Base-by-base conservation (phyloP, 257 asterid species). In the Penstemon barbatus region DNA sequence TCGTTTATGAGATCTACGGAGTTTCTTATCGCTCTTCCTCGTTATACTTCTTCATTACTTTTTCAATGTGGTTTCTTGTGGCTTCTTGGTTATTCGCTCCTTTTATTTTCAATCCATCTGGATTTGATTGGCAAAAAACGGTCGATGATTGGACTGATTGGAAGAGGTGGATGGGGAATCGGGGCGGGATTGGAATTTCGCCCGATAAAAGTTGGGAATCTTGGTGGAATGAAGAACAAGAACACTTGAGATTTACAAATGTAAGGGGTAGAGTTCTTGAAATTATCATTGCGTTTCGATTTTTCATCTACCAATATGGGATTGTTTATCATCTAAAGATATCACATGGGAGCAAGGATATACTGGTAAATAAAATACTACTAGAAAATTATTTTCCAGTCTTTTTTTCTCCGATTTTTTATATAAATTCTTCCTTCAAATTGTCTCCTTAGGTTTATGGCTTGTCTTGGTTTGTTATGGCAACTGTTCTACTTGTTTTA, bases 71-170 rank as follows among this genome's bases (percentile, higher is more conserved):
- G 97, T 94, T 91, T 83, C 86, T 94, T 4, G 96, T 89, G 2
- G 90, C 85, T 13, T 91, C 99, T 50, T 94, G 99, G 99, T 60
- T 94, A 70, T 94, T 91, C 79, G 99, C 98, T 78, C 99, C 99
- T 7, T 94, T 94, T 60, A 86, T 89, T 57, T 94, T 94, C 87
- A 94, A 94, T 63, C 99, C 99, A 49, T 87, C 99, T 12, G 99
- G 99, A 51, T 94, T 91, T 39, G 97, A 94, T 78, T 94, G 99
- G 98, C 98, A 91, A 67, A 94, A 91, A 66, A 94, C 98, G 0
- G 99, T 94, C 49, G 99, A 94, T 66, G 99, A 91, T 79, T 94
- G 99, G 98, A 71, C 94, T 6, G 97, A 94, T 63, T 94, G 99
- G 99, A 89, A 87, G 54, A 84, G 90, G 79, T 94, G 99, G 99